Evolutionary conservation across 2,329 filamentous ascomycete genomes (phyloP).

Genomic region (Celoporthe dispersa): DNA sequence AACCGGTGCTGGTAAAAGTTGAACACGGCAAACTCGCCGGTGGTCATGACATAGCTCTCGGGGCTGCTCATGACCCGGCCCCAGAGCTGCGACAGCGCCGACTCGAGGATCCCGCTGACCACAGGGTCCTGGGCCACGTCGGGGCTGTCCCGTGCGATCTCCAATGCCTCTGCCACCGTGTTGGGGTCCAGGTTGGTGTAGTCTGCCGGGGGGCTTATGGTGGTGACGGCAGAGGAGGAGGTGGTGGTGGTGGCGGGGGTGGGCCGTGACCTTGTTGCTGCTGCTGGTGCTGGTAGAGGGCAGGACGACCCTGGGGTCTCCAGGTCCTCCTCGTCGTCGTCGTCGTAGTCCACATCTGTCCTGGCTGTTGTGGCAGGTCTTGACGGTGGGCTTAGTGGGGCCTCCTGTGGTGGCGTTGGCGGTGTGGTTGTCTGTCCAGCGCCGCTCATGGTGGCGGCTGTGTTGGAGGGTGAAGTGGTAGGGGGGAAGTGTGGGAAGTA

Average conservation of each 20-base stretch:
- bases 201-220: constrained; percentile 25
- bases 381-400: constrained; percentile 22
- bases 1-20: constrained; percentile 80
- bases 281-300: constrained; percentile 27
- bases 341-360: not conserved
- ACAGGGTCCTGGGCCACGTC: constrained; percentile 66
- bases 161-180: constrained; percentile 68
- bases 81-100: constrained; percentile 69
- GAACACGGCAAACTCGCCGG: constrained; percentile 83
- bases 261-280: not conserved
- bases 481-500: constrained; percentile 6
- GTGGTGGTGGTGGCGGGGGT: not conserved
- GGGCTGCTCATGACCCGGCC: constrained; percentile 66
- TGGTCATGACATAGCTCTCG: constrained; percentile 71
- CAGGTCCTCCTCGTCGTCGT: not conserved
- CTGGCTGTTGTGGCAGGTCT: constrained; percentile 6
- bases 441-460: constrained; percentile 19
- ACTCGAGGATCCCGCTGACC: constrained; percentile 68
- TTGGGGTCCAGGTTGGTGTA: constrained; percentile 20
- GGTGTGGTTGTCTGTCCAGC: constrained; percentile 13
- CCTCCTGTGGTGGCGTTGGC: constrained; percentile 21
- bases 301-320: not conserved
- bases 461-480: not conserved
- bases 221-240: constrained; percentile 6
- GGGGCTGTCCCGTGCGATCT: constrained; percentile 75